These are phyloP conservation scores for Rhodosporidiobolus sp. DNA, from an alignment of 768 basidiomycete species.

Conservation along the genomic window DNA sequence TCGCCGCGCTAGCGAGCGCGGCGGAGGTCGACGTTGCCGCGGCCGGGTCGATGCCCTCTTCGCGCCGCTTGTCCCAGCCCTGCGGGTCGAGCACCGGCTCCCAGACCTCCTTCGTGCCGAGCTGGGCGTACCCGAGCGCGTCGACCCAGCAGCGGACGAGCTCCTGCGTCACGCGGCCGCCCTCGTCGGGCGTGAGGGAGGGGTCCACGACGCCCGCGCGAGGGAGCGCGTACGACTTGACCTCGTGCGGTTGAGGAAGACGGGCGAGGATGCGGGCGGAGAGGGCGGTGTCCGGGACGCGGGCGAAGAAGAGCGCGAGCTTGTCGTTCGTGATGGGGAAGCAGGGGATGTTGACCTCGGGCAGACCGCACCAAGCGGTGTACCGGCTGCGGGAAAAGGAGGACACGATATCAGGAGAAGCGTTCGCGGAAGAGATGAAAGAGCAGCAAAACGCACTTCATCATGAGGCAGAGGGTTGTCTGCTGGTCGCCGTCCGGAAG, in stretches of 20 bases:
- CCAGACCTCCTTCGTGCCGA: slow-evolving; percentile 12
- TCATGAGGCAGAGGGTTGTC: background rate
- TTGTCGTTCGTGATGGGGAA: slow-evolving; percentile 23
- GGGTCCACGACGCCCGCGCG: background rate
- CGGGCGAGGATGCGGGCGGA: background rate
- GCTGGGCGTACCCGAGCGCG: slow-evolving; percentile 25
- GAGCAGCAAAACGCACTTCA: slow-evolving; percentile 15
- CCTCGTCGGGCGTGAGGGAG: slow-evolving; percentile 9
- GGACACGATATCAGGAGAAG: too few relatives aligned
- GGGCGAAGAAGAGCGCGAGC: slow-evolving; percentile 26
- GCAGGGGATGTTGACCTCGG: slow-evolving; percentile 1
- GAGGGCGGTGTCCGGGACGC: background rate
- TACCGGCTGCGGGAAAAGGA: slow-evolving; percentile 8
- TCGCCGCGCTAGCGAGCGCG: too few relatives aligned
- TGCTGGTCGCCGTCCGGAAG: slow-evolving; percentile 10
- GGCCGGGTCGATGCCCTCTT: background rate
- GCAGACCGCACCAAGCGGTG: slow-evolving; percentile 4
- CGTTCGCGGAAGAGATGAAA: too few relatives aligned
- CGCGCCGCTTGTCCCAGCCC: background rate
- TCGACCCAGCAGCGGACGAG: slow-evolving; percentile 28
- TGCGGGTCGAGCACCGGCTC: background rate
- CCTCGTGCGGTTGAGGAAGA: background rate
- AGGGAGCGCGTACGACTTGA: background rate
- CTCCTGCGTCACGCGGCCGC: slow-evolving; percentile 14
- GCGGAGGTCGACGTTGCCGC: background rate